Conservation (phyloP, 2,329 filamentous ascomycete genomes). For the Trichophyton rubrum region DNA sequence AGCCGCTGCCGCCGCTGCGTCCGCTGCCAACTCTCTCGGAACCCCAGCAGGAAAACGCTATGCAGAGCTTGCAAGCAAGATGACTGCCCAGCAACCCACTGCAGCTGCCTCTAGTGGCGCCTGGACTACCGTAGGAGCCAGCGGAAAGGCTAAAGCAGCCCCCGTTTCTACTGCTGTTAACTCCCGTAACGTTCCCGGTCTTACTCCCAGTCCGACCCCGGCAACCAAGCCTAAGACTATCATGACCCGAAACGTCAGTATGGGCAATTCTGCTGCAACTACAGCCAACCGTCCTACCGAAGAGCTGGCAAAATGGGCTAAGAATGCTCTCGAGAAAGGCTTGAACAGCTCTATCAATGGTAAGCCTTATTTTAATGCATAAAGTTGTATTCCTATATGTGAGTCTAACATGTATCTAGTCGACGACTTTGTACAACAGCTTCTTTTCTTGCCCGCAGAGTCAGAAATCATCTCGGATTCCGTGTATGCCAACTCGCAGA, state of each 20-base stretch:
- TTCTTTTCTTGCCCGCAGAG: slow-evolving; percentile 65
- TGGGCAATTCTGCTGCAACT: slow-evolving; percentile 14
- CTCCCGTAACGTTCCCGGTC: slow-evolving; percentile 42
- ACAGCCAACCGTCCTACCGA: slow-evolving; percentile 58
- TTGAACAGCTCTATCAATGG: slow-evolving; percentile 55
- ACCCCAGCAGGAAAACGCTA: slow-evolving; percentile 65
- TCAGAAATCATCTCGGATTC: slow-evolving; percentile 75
- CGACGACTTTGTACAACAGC: slow-evolving; percentile 64
- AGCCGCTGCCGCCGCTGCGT: slow-evolving; percentile 38
- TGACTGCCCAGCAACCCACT: slow-evolving; percentile 30
- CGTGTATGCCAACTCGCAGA: slow-evolving; percentile 74
- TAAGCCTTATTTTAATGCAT: slow-evolving; percentile 30
- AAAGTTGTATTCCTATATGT: slow-evolving; percentile 14
- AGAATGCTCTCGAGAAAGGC: slow-evolving; percentile 63
- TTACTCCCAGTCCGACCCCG: slow-evolving; percentile 3
- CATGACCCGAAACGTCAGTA: background rate
- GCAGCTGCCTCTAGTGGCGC: slow-evolving; percentile 42
- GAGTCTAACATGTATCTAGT: slow-evolving; percentile 41
- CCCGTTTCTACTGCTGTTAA: slow-evolving; percentile 32
- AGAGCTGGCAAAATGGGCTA: slow-evolving; percentile 89
- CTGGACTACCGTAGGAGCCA: slow-evolving; percentile 91
- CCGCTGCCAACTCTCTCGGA: slow-evolving; percentile 29
- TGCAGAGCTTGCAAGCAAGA: slow-evolving; percentile 83
- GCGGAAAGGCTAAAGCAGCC: slow-evolving; percentile 68
- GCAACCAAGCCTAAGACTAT: slow-evolving; percentile 17